phyloP scores from a whole-genome alignment of 164 flowering plant genomes.

The Aristolochia contorta region DNA sequence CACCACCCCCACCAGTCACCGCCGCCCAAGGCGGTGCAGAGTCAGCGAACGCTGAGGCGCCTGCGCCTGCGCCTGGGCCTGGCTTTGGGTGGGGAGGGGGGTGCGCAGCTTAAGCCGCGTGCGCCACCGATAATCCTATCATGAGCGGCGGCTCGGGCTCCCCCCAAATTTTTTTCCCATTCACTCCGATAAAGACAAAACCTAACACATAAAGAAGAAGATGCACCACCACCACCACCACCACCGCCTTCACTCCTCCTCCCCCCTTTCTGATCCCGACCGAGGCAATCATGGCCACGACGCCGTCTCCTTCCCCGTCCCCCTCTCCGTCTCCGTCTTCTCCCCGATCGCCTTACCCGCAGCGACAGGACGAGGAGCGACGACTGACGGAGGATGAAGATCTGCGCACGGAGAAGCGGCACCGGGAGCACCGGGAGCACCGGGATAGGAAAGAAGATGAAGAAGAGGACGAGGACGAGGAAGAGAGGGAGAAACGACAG shows the following conservation, averaged over 20 bases:
- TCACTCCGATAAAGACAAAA: neutral
- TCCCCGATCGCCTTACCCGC: neutral
- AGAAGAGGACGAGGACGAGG: too few species aligned
- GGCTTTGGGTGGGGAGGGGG: neutral
- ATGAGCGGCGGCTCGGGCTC: neutral
- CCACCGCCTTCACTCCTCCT: neutral
- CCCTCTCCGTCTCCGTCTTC: neutral
- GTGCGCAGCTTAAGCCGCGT: conserved; percentile 12
- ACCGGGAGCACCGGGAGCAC: too few species aligned
- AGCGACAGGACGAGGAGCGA: neutral
- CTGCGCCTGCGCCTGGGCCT: neutral
- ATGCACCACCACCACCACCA: conserved; percentile 2
- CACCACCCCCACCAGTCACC: neutral
- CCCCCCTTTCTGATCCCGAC: neutral
- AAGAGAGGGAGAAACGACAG: too few species aligned
- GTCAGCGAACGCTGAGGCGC: too few species aligned
- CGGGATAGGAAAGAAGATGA: too few species aligned
- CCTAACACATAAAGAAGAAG: neutral
- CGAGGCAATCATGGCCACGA: too few species aligned
- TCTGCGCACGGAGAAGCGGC: too few species aligned
- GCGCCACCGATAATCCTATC: conserved; percentile 2
- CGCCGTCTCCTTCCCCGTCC: conserved; percentile 5
- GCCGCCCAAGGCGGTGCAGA: neutral
- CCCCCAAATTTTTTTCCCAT: neutral
- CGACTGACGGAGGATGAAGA: too few species aligned